These are phyloP conservation scores for Discostella stelligeroides DNA, from an alignment of 108 stramenopile genomes.

Conservation along the genomic window DNA sequence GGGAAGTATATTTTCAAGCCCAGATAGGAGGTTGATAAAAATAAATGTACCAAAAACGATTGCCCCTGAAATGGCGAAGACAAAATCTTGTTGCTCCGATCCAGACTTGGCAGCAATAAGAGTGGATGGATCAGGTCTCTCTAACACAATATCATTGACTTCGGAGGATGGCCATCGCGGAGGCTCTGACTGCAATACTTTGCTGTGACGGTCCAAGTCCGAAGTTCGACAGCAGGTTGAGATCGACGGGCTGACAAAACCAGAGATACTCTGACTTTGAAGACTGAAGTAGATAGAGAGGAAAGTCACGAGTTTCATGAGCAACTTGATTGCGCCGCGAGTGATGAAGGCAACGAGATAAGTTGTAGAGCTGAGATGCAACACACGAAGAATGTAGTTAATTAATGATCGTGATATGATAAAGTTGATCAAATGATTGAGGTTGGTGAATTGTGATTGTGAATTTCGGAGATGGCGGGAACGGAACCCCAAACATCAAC, in stretches of 20 bases:
- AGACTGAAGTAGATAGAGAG: background rate
- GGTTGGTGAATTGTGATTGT: no score
- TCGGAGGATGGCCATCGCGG: constrained; percentile 5
- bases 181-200: constrained; percentile 4
- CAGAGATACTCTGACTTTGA: background rate
- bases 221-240: background rate
- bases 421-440: no score
- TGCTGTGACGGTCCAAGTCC: no score
- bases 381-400: no score
- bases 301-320: constrained; percentile 4
- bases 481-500: no score
- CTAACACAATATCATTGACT: constrained; percentile 6
- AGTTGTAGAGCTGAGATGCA: no score
- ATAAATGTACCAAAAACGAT: constrained; percentile 56
- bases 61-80: constrained; percentile 48
- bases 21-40: constrained; percentile 48
- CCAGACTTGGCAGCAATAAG: constrained; percentile 61
- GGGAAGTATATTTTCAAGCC: constrained; percentile 54
- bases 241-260: constrained; percentile 11
- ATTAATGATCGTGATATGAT: no score
- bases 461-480: no score
- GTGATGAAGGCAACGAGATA: background rate
- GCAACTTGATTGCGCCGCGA: background rate
- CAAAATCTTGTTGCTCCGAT: constrained; percentile 47
- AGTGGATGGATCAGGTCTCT: constrained; percentile 73